A percentile compares a stretch with the other conserved stretches of the same genome.
These are phyloP conservation scores for Fragaria vesca DNA, from an alignment of 306 rosid genomes.

Conservation along the genomic window DNA sequence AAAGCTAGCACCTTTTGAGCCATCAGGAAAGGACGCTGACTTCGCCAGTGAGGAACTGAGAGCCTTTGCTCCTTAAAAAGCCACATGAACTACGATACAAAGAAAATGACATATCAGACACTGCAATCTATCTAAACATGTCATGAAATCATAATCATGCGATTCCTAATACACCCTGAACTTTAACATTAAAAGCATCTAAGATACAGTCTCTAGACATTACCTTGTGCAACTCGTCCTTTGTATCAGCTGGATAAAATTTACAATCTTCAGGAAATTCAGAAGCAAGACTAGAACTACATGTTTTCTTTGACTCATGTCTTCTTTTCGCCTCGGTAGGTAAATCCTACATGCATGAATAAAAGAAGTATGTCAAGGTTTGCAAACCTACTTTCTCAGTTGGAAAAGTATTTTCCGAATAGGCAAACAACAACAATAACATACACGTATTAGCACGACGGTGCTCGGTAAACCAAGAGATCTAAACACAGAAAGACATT, in stretches of 20 bases:
- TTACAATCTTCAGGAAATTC: constrained; percentile 93
- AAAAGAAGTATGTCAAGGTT: constrained; percentile 7
- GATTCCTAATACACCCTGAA: constrained; percentile 1
- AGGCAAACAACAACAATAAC: constrained; percentile 31
- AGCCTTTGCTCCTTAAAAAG: constrained; percentile 92
- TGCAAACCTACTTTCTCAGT: constrained; percentile 6
- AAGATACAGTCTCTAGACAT: not conserved
- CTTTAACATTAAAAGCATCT: not conserved
- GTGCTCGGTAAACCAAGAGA: constrained; percentile 95
- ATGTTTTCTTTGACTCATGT: constrained; percentile 68
- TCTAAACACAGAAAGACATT: constrained; percentile 87
- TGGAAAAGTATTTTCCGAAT: not conserved
- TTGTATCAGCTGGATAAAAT: constrained; percentile 80
- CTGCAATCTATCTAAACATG: not conserved
- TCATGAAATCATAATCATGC: constrained; percentile 14
- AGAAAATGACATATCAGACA: not conserved
- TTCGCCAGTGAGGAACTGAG: constrained; percentile 83
- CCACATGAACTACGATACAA: constrained; percentile 72
- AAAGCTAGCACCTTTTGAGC: constrained; percentile 66
- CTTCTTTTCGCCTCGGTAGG: constrained; percentile 67
- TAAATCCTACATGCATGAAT: constrained; percentile 56
- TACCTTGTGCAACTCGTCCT: constrained; percentile 93
- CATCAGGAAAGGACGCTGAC: constrained; percentile 71
- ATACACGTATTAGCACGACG: constrained; percentile 77
- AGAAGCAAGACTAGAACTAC: constrained; percentile 62